phyloP scores from a whole-genome alignment of 345 rosid species.

The Corymbia maculata region DNA sequence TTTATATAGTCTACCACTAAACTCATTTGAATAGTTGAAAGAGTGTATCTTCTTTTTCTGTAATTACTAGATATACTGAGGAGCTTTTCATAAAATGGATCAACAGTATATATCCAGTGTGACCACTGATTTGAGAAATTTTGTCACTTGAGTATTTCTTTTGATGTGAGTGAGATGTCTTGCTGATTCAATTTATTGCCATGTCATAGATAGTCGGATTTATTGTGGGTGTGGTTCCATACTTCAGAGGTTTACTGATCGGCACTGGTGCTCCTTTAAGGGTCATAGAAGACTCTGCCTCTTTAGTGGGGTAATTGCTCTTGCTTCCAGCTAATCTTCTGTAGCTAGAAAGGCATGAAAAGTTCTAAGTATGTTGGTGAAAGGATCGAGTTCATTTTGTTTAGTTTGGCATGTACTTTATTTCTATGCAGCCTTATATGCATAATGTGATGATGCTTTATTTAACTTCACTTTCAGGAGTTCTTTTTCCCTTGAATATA shows the following conservation, averaged over 20 bases:
- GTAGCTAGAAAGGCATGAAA: neutral
- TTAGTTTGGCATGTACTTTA: neutral
- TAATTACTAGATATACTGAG: neutral
- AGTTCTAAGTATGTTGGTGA: neutral
- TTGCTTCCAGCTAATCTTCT: neutral
- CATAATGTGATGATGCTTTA: neutral
- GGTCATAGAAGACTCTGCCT: conserved; percentile 21
- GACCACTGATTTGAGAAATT: neutral
- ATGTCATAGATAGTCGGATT: conserved; percentile 25
- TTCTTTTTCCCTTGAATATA: neutral
- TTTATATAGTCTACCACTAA: neutral
- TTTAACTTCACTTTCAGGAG: neutral
- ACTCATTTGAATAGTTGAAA: neutral
- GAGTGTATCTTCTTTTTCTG: neutral
- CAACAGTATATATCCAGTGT: neutral
- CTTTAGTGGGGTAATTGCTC: conserved; percentile 25
- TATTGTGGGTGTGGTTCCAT: conserved; percentile 23
- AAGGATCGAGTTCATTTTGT: neutral
- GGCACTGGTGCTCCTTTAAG: conserved; percentile 31
- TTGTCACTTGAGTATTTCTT: neutral
- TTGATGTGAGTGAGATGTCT: neutral
- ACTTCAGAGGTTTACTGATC: conserved; percentile 14
- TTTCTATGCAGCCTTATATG: neutral
- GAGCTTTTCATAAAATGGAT: neutral
- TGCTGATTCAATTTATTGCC: neutral